Evolutionary conservation across 208 protist genomes (phyloP).

Genomic region (Leishmania amazonensis): DNA sequence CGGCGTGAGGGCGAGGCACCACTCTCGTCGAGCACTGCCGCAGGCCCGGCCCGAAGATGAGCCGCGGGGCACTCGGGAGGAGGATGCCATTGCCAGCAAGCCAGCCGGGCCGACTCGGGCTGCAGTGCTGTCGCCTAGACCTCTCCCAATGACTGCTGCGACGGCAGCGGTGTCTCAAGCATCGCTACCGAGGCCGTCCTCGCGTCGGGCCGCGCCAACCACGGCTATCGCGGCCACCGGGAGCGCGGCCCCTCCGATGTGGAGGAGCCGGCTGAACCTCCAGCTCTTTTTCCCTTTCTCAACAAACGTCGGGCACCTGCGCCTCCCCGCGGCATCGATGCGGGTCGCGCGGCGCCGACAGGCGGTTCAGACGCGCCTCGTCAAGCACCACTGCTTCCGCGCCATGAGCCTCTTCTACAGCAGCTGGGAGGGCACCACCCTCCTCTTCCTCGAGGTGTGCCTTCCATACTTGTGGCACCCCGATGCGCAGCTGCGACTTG

Average conservation of each 20-base stretch:
- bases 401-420: constrained; percentile 55
- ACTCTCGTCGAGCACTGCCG: not conserved
- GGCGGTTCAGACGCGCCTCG: constrained; percentile 24
- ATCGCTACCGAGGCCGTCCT: not conserved
- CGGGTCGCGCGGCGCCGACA: constrained; percentile 10
- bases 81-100: not conserved
- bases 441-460: constrained; percentile 73
- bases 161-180: not conserved
- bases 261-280: constrained; percentile 2
- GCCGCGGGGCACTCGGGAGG: not conserved
- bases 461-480: constrained; percentile 69
- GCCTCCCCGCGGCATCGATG: not conserved
- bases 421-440: constrained; percentile 54
- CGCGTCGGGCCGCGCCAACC: not conserved
- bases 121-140: not conserved
- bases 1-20: not conserved
- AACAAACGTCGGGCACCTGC: not conserved
- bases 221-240: not conserved
- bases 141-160: not conserved
- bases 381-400: constrained; percentile 73
- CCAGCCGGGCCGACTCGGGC: not conserved
- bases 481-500: constrained; percentile 56
- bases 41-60: not conserved
- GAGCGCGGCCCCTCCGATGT: not conserved
- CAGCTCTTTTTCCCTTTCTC: constrained; percentile 3